phyloP scores from a whole-genome alignment of 345 rosid species.

The Citrus australasica region DNA sequence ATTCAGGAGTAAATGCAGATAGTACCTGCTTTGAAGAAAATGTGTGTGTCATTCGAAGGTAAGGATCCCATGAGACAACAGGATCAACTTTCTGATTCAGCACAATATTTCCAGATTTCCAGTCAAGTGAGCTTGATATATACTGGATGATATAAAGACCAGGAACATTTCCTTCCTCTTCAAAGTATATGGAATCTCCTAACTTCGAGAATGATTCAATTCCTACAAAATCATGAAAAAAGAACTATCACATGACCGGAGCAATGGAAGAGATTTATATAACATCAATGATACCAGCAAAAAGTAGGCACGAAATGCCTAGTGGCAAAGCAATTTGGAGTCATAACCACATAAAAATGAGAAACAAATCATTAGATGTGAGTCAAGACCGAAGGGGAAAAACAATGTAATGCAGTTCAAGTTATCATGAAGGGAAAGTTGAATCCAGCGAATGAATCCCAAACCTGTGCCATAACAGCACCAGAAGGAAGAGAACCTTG shows the following conservation, averaged over 20 bases:
- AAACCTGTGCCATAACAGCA: constrained; percentile 98
- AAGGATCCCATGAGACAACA: constrained; percentile 67
- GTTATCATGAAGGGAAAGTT: background rate
- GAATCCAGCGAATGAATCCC: background rate
- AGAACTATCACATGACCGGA: background rate
- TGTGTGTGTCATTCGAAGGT: constrained; percentile 49
- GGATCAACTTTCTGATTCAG: constrained; percentile 70
- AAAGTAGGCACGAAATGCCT: background rate
- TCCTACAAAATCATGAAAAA: constrained; percentile 34
- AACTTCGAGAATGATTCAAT: constrained; percentile 92
- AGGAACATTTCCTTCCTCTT: constrained; percentile 64
- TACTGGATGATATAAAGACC: constrained; percentile 80
- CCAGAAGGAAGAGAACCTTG: constrained; percentile 70
- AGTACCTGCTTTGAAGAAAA: constrained; percentile 49
- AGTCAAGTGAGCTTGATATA: constrained; percentile 71
- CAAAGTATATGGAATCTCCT: constrained; percentile 94
- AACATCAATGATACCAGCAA: background rate
- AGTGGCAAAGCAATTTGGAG: background rate
- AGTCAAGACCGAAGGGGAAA: background rate
- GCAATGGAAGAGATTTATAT: background rate
- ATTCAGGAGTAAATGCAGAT: background rate
- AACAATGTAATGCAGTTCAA: background rate
- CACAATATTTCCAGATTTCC: constrained; percentile 62
- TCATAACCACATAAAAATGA: background rate
- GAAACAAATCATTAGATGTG: background rate